Conservation (phyloP, 148 eudicot genomes). For the Fallopia convolvulus region DNA sequence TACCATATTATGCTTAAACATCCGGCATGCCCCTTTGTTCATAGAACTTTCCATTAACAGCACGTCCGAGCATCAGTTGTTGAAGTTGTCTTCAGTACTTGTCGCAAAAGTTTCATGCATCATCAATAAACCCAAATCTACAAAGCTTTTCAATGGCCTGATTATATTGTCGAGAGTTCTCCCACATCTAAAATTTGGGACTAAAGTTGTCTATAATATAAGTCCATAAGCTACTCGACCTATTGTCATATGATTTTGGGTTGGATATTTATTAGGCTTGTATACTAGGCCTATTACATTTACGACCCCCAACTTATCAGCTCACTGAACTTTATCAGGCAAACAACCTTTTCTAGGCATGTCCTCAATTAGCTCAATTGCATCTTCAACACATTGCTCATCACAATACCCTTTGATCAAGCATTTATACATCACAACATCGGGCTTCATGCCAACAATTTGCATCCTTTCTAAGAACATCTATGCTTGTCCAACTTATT, state of each 20-base stretch:
- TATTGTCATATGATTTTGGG: no score
- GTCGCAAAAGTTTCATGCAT: conserved; percentile 27
- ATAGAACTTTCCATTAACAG: conserved; percentile 28
- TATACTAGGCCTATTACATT: no score
- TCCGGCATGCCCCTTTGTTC: conserved; percentile 28
- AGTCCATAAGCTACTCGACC: no score
- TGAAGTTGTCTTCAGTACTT: conserved; percentile 25
- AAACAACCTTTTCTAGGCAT: conserved; percentile 31
- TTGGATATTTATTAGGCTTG: no score
- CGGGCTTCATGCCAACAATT: conserved; percentile 26
- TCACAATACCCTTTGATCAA: conserved; percentile 37
- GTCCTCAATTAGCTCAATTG: conserved; percentile 22
- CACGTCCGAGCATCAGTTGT: conserved; percentile 28
- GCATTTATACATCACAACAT: conserved; percentile 30
- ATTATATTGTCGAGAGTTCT: conserved; percentile 10
- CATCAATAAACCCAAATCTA: conserved; percentile 19
- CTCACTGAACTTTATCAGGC: conserved; percentile 33
- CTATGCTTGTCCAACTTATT: conserved; percentile 30
- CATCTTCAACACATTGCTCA: conserved; percentile 20
- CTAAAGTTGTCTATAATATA: no score
- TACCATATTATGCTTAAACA: conserved; percentile 26
- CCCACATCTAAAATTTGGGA: no score
- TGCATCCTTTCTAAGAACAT: conserved; percentile 33
- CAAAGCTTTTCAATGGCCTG: conserved; percentile 39
- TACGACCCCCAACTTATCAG: not conserved